phyloP scores from a whole-genome alignment of 2,329 filamentous ascomycete species.

The Colletotrichum lindemuthianum region DNA sequence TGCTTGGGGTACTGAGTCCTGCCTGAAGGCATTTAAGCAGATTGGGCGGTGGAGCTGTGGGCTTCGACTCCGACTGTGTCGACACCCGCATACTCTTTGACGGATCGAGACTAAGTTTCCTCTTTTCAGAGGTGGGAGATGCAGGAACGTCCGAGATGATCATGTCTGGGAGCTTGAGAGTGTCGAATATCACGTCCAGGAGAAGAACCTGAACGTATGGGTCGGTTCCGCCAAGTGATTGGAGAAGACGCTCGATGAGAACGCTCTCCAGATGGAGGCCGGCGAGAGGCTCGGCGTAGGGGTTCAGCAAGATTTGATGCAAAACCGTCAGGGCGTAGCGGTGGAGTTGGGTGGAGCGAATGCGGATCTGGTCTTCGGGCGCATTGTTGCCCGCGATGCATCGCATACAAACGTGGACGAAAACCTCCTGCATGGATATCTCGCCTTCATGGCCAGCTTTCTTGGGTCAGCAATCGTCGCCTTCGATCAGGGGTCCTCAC shows the following conservation, averaged over 20 bases:
- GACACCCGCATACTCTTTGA: slow-evolving; percentile 52
- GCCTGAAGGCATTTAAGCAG: slow-evolving; percentile 87
- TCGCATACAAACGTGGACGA: slow-evolving; percentile 72
- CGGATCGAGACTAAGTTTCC: slow-evolving; percentile 53
- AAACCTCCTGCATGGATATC: slow-evolving; percentile 73
- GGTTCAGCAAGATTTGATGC: slow-evolving; percentile 74
- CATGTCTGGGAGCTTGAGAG: slow-evolving; percentile 72
- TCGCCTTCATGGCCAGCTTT: slow-evolving; percentile 65
- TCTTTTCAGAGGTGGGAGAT: slow-evolving; percentile 60
- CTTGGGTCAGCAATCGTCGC: slow-evolving; percentile 37
- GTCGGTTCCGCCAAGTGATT: slow-evolving; percentile 69
- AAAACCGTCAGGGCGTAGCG: slow-evolving; percentile 76
- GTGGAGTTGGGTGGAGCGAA: slow-evolving; percentile 73
- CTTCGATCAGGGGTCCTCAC: slow-evolving; percentile 42
- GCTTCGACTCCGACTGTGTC: slow-evolving; percentile 44
- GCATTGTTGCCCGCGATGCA: slow-evolving; percentile 63
- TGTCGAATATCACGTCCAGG: slow-evolving; percentile 79
- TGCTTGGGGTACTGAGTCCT: slow-evolving; percentile 79
- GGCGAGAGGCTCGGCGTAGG: slow-evolving; percentile 67
- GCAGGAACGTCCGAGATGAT: slow-evolving; percentile 51
- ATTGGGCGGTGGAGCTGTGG: slow-evolving; percentile 69
- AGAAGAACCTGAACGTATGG: slow-evolving; percentile 80
- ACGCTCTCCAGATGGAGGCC: slow-evolving; percentile 75
- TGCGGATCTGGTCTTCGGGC: slow-evolving; percentile 49
- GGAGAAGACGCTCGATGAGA: slow-evolving; percentile 74